phyloP scores from a whole-genome alignment of 257 asterid species.

The Plectranthus barbatus region DNA sequence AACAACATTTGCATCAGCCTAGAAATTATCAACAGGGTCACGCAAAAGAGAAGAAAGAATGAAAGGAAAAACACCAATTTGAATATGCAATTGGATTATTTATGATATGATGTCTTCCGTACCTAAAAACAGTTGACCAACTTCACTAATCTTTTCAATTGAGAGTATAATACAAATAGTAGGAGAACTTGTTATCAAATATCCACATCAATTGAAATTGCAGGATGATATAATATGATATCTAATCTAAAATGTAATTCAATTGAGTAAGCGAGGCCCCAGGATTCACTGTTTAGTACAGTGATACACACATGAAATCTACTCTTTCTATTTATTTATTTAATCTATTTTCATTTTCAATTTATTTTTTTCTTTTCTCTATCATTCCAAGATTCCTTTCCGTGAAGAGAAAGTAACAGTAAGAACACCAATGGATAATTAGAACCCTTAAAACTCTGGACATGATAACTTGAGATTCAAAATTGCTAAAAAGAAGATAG shows the following conservation, averaged over 20 bases:
- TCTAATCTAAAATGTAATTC: too few species aligned
- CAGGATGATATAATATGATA: too few species aligned
- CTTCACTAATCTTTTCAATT: background rate
- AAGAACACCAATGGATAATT: background rate
- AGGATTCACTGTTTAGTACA: too few species aligned
- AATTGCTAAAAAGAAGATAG: background rate
- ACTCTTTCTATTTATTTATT: too few species aligned
- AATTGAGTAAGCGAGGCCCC: too few species aligned
- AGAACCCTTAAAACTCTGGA: background rate
- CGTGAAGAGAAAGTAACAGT: too few species aligned
- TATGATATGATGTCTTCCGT: background rate
- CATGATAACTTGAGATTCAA: background rate
- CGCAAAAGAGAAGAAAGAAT: too few species aligned
- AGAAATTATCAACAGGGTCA: background rate
- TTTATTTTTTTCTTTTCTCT: too few species aligned
- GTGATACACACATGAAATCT: too few species aligned
- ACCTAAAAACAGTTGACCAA: too few species aligned
- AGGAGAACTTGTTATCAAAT: background rate
- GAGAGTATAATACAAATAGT: background rate
- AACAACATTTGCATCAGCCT: background rate
- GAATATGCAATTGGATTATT: background rate
- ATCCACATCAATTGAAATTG: background rate
- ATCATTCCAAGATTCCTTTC: too few species aligned
- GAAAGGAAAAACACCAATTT: background rate
- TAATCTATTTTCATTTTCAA: too few species aligned